Evolutionary conservation across 176 grass and related monocot genomes (phyloP), one percentile per base, ranked within the genome.

Genomic region (Tillandsia leiboldiana): DNA sequence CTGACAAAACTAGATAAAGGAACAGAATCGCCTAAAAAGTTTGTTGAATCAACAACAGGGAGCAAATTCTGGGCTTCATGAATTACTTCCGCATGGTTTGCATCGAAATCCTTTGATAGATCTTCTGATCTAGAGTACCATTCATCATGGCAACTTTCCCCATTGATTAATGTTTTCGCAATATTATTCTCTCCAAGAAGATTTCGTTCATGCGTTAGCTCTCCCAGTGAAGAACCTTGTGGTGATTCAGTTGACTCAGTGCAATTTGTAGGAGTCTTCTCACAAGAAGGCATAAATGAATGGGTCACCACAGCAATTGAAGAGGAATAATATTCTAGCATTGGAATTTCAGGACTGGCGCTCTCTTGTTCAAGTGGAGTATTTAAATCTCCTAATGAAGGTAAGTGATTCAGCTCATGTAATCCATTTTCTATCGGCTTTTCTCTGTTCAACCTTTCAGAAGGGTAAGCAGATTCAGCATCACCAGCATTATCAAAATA

Each of bases 401-500:
- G 10, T 23, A 52, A 3, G 63, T 12, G 12, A 53, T 53, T 64
- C 48, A 7, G 65, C 8, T 49, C 64, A 9, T 48, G 18, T 6
- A 26, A 3, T 79, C 71, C 67, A 69, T 79, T 12, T 33, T 65
- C 63, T 6, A 33, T 15, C 2, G 12, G 42, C 2, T 23, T 70
- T 50, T 17, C 11, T 28, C 13, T 82, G 65, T 67, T 78, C 54
- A 75, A 68, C 71, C 27, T 83, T 80, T 73, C 80, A 7, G 5
- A 29, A n/a, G 28, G 42, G 59, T 58, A 61, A 52, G 52, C 47
- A 12, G 29, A 53, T 10, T 13, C 71, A 20, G 49, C 33, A 28
- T 81, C 80, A 84, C 13, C 48, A 22, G 79, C 78, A 64, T 47
- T 74, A 70, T 54, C 79, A 13, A 79, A 83, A 29, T n/a, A 15